These are phyloP conservation scores for Coemansia sp. DNA, from an alignment of 192 early-diverging fungal species.

Conservation along the genomic window DNA sequence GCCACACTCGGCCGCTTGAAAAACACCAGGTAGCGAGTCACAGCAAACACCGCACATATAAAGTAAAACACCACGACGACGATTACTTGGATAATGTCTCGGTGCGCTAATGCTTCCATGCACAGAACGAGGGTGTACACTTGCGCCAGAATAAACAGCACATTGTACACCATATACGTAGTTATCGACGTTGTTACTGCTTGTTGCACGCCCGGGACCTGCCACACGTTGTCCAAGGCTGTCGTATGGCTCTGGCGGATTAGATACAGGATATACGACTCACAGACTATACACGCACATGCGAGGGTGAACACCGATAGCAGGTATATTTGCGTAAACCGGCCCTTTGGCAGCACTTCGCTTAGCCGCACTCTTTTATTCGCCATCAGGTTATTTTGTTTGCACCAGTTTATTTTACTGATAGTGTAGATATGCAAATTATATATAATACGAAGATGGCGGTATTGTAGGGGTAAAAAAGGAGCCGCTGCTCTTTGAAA, in stretches of 20 bases:
- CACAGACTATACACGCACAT: conserved; percentile 36
- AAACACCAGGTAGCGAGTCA: conserved; percentile 33
- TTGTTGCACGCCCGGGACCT: conserved; percentile 33
- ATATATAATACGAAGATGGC: neutral
- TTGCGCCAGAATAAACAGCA: conserved; percentile 49
- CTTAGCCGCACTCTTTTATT: neutral
- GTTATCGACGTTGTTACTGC: conserved; percentile 40
- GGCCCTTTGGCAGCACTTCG: conserved; percentile 22
- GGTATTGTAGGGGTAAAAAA: neutral
- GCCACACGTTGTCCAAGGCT: conserved; percentile 27
- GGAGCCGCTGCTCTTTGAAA: neutral
- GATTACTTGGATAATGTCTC: conserved; percentile 51
- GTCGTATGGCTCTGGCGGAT: conserved; percentile 14
- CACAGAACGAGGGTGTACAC: conserved; percentile 46
- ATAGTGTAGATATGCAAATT: neutral
- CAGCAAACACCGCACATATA: conserved; percentile 28
- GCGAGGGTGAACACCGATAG: conserved; percentile 30
- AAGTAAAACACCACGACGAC: conserved; percentile 48
- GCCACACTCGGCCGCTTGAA: conserved; percentile 38
- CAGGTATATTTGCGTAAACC: conserved; percentile 31
- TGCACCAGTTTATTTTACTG: neutral
- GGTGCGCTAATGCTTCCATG: conserved; percentile 34
- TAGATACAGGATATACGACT: conserved; percentile 42
- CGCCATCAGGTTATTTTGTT: neutral
- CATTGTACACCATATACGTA: conserved; percentile 49